Conservation (phyloP, 1,139 yeast species). For the Scheffersomyces parashehatae region DNA sequence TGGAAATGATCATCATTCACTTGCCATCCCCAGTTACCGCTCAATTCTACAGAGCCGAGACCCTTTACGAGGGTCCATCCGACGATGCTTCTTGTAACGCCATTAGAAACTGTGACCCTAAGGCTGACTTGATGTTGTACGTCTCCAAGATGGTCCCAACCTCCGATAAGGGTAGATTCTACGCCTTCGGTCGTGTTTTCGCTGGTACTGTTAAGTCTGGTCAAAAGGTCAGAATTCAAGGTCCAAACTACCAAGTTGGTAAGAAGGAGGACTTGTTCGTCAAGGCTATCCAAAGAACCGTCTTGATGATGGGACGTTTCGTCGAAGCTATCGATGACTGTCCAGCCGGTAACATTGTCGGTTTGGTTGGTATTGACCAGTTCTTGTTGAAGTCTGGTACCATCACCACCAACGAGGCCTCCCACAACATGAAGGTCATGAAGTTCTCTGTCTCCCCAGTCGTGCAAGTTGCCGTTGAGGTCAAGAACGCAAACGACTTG, state of each 20-base stretch:
- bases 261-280: conserved; percentile 96
- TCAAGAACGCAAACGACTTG: conserved; percentile 98
- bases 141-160: conserved; percentile 99
- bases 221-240: conserved; percentile 99
- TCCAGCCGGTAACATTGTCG: conserved; percentile 99
- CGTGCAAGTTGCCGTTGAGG: conserved; percentile 99
- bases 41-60: conserved; percentile 98
- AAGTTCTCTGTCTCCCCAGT: conserved; percentile 99
- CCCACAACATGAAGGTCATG: conserved; percentile 99
- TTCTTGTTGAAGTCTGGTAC: conserved; percentile 99
- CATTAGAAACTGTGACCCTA: conserved; percentile 98
- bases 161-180: conserved; percentile 99
- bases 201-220: conserved; percentile 99
- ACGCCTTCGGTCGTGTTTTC: conserved; percentile 99
- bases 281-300: conserved; percentile 98
- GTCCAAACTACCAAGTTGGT: conserved; percentile 99
- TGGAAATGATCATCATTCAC: conserved; percentile 98
- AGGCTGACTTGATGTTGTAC: conserved; percentile 97
- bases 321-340: conserved; percentile 99
- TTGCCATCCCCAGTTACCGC: conserved; percentile 99
- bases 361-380: conserved; percentile 99
- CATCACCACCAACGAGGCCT: conserved; percentile 91
- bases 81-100: conserved; percentile 92
- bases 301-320: conserved; percentile 98
- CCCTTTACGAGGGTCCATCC: conserved; percentile 98